Evolutionary conservation across 805 yeast genomes (phyloP), one percentile per base, ranked within the genome.

Genomic region (Spathaspora boniae): DNA sequence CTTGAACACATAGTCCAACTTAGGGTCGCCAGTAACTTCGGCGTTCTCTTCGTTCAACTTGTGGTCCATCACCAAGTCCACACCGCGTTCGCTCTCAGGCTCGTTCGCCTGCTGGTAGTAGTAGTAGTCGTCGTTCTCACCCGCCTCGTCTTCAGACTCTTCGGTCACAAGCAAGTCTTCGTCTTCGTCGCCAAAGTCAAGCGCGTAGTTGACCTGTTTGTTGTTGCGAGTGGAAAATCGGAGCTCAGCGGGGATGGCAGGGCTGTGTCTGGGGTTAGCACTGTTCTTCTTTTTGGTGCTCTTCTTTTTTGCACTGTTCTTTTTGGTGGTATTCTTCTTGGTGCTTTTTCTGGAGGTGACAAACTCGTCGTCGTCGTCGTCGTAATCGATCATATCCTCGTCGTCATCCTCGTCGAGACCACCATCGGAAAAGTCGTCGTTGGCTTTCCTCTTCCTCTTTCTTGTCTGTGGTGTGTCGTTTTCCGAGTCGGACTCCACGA

Each of bases 201-300:
- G 76, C 26, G 74, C 78, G 53, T 89, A 89, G 54, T 86, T 87
- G 28, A 89, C 79, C n/a, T 71, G 67, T 43, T 67, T 76, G 35
- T 50, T 58, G 48, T 80, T 82, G 55, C 98, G 73, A 2, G 89
- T 73, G 12, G 94, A 83, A 47, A 87, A 86, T 41, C 97, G 71
- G 11, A 85, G 64, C 44, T 83, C 88, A 11, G 41, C 34, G 3
- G 49, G 43, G 4, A 8, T 7, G 9, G 23, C 16, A n/a, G 16
- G 16, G 3, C 29, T 16, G 18, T 22, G 16, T 8, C 19, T 18
- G 7, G 33, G 17, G n/a, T n/a, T n/a, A n/a, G n/a, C n/a, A 9
- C 29, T 29, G 25, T 39, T 22, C 12, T 55, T 43, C 29, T 9
- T 30, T 34, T 19, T 18, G 9, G 11, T 14, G 9, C 20, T 29